Evolutionary conservation across 352 stramenopile species (phyloP).

Genomic region (Aphanomyces invadans): DNA sequence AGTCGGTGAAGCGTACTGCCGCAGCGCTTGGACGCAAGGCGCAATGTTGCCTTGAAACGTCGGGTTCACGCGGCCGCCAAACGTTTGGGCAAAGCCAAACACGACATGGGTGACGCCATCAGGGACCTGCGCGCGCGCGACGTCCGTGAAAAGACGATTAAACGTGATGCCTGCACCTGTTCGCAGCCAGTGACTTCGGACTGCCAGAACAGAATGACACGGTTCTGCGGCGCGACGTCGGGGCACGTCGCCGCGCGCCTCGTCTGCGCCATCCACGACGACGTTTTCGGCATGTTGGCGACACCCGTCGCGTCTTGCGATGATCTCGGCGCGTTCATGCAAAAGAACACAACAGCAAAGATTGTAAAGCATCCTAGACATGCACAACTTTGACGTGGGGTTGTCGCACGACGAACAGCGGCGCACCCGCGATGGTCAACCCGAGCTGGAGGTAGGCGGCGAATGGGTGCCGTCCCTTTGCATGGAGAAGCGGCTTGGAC

Average conservation of each 20-base stretch:
- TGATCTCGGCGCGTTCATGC: not conserved
- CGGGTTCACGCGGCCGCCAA: conserved; percentile 41
- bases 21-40: conserved; percentile 50
- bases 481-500: not conserved
- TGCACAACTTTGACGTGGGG: not conserved
- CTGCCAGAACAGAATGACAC: conserved; percentile 73
- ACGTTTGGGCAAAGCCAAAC: conserved; percentile 64
- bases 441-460: not conserved
- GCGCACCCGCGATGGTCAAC: not conserved
- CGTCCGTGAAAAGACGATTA: not conserved
- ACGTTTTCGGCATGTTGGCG: not conserved
- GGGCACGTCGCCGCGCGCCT: not conserved
- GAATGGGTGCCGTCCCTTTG: not conserved
- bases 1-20: conserved; percentile 30
- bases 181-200: conserved; percentile 66
- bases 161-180: conserved; percentile 30
- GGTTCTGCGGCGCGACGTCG: conserved; percentile 35
- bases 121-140: conserved; percentile 28
- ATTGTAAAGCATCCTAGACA: not conserved
- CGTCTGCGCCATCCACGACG: not conserved
- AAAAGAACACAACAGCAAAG: not conserved
- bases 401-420: not conserved
- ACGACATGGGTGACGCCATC: conserved; percentile 68
- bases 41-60: conserved; percentile 50
- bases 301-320: not conserved